These are phyloP conservation scores for Penicillium psychrofluorescens DNA, from an alignment of 495 filamentous ascomycete species.

Conservation along the genomic window DNA sequence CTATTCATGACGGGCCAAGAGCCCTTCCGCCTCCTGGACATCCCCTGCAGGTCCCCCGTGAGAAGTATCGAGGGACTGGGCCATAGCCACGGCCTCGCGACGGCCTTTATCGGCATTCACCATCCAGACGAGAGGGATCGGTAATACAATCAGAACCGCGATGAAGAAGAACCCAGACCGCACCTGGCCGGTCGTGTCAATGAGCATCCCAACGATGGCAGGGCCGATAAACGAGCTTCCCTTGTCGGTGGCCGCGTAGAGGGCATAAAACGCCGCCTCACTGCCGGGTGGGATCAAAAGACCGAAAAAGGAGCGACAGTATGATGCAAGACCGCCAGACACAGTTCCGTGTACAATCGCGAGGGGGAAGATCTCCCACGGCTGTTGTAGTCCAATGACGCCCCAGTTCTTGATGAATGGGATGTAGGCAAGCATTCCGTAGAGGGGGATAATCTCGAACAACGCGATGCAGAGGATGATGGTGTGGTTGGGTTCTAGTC, in stretches of 20 bases:
- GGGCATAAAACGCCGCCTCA: slow-evolving; percentile 86
- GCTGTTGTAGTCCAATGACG: slow-evolving; percentile 72
- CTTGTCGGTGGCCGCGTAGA: slow-evolving; percentile 93
- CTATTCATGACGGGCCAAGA: slow-evolving; percentile 14
- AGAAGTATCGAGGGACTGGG: slow-evolving; percentile 45
- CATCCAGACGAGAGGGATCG: slow-evolving; percentile 69
- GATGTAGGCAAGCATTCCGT: slow-evolving; percentile 78
- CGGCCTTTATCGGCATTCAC: slow-evolving; percentile 77
- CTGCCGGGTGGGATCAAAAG: slow-evolving; percentile 82
- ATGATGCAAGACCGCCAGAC: slow-evolving; percentile 72
- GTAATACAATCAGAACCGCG: slow-evolving; percentile 64
- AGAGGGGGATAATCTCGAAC: slow-evolving; percentile 82
- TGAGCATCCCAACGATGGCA: slow-evolving; percentile 77
- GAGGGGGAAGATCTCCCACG: slow-evolving; percentile 88
- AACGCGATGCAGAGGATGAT: slow-evolving; percentile 74
- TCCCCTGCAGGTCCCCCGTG: slow-evolving; percentile 5
- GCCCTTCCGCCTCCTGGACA: slow-evolving; percentile 24
- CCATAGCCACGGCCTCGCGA: slow-evolving; percentile 59
- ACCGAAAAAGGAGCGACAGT: slow-evolving; percentile 80
- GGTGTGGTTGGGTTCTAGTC: slow-evolving; percentile 64
- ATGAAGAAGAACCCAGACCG: slow-evolving; percentile 86
- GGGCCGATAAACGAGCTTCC: slow-evolving; percentile 84
- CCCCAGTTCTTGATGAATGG: slow-evolving; percentile 66
- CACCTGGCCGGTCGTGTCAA: slow-evolving; percentile 74
- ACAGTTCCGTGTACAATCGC: slow-evolving; percentile 81